A percentile compares a stretch with the other conserved stretches of the same genome.
Conservation (phyloP, 169 alveolate genomes). For the Plasmodium reichenowi region DNA sequence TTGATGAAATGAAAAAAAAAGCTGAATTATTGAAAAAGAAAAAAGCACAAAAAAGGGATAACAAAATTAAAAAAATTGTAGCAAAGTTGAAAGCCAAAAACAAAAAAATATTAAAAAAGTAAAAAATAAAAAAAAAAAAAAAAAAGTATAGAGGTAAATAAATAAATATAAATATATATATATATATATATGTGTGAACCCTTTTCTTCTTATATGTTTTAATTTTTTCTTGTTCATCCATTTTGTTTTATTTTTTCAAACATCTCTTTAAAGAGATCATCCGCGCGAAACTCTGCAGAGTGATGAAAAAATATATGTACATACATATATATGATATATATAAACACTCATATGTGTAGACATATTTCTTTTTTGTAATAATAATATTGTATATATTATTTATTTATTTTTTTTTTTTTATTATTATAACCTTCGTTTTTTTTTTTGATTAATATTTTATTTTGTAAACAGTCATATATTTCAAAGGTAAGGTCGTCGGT, state of each 20-base stretch:
- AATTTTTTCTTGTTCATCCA: neutral
- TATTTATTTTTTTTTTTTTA: constrained; percentile 4
- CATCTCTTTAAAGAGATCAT: constrained; percentile 36
- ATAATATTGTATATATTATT: too few species aligned
- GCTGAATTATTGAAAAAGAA: constrained; percentile 63
- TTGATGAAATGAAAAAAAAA: constrained; percentile 74
- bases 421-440: constrained; percentile 61
- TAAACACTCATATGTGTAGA: neutral
- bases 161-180: neutral
- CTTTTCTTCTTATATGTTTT: too few species aligned
- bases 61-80: constrained; percentile 35
- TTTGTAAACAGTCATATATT: constrained; percentile 65
- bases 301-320: neutral
- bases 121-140: neutral
- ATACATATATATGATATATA: neutral
- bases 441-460: constrained; percentile 38
- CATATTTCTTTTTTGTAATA: neutral
- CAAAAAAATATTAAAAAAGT: neutral
- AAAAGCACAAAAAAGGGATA: constrained; percentile 58
- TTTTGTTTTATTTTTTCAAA: constrained; percentile 23
- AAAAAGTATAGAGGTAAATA: too few species aligned
- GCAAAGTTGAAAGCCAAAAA: constrained; percentile 39
- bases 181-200: neutral
- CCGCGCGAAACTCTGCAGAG: constrained; percentile 38
- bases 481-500: constrained; percentile 44